These are phyloP conservation scores for Russula dissimulans DNA, from an alignment of 768 basidiomycete species.

Conservation along the genomic window DNA sequence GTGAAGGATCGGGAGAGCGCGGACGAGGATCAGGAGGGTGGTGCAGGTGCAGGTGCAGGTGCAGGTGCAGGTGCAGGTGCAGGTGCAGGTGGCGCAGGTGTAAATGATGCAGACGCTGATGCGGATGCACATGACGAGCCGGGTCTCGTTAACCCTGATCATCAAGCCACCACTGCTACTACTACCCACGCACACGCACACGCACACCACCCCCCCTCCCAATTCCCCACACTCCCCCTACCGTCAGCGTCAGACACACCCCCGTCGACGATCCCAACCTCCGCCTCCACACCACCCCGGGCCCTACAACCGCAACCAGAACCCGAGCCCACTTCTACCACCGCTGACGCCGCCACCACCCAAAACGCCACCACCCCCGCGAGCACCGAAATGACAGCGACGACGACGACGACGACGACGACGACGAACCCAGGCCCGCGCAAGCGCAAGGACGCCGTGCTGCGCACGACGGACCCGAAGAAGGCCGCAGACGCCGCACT, in stretches of 20 bases:
- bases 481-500: background rate
- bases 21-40: background rate
- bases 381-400: too few species aligned
- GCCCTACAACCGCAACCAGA: background rate
- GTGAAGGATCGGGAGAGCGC: background rate
- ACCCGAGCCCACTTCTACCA: background rate
- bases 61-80: background rate
- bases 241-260: background rate
- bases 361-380: background rate
- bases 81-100: background rate
- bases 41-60: background rate
- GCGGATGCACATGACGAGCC: slow-evolving; percentile 4
- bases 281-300: background rate
- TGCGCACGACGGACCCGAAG: background rate
- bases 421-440: background rate
- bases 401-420: too few species aligned
- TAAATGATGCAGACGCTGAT: background rate
- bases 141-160: background rate
- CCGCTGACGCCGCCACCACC: background rate
- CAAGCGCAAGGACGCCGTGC: slow-evolving; percentile 12
- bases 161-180: background rate
- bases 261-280: background rate
- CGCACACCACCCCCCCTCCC: background rate
- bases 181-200: background rate
- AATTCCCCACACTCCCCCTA: background rate